phyloP scores from a whole-genome alignment of 2,329 filamentous ascomycete genomes.

The Pseudogymnoascus sp. region DNA sequence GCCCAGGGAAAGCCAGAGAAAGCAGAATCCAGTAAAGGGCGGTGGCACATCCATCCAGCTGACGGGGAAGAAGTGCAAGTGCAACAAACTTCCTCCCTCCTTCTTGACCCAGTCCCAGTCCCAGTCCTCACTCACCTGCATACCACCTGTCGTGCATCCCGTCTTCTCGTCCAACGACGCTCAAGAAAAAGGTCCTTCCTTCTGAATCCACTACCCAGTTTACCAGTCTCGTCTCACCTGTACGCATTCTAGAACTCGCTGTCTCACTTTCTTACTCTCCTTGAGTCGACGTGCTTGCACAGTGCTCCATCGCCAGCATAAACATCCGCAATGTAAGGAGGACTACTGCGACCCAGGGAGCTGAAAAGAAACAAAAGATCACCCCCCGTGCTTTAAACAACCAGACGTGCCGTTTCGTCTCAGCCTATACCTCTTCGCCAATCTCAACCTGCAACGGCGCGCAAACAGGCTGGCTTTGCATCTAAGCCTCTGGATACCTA shows the following conservation, averaged over 20 bases:
- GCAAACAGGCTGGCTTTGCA: conserved; percentile 1
- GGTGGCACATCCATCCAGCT: neutral
- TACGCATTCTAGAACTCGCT: conserved; percentile 1
- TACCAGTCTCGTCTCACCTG: conserved; percentile 3
- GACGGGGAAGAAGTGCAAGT: neutral
- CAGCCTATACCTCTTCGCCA: neutral
- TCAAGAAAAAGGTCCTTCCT: neutral
- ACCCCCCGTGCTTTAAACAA: neutral
- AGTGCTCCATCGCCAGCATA: conserved; percentile 2
- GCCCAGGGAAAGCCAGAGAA: neutral
- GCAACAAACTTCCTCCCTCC: neutral
- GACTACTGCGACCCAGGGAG: neutral
- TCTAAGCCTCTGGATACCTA: conserved; percentile 1
- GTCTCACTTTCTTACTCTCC: neutral
- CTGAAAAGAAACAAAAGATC: conserved; percentile 2
- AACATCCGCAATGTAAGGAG: conserved; percentile 7
- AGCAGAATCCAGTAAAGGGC: neutral
- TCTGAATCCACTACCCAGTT: neutral
- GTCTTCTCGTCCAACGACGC: neutral
- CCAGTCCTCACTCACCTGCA: neutral
- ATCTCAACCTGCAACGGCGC: conserved; percentile 2
- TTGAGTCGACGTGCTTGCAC: conserved; percentile 3
- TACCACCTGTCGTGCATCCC: neutral
- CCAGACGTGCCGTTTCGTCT: neutral
- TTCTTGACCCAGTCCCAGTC: neutral